phyloP scores from a whole-genome alignment of 73 alveolate species.

The Breviolum minutum region DNA sequence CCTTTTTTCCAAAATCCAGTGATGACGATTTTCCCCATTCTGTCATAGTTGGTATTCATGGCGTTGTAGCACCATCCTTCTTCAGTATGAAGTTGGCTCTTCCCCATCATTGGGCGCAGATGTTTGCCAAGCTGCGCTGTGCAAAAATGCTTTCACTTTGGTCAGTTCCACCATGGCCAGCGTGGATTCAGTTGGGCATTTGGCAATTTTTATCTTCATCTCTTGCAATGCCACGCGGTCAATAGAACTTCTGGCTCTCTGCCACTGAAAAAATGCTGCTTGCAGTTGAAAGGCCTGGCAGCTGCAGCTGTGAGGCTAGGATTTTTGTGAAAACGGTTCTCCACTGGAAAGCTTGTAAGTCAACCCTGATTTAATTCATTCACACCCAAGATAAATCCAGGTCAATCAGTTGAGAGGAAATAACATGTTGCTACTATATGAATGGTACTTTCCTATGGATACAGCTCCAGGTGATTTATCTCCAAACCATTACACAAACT shows the following conservation, averaged over 20 bases:
- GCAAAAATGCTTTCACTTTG: neutral
- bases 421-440: too few relatives aligned
- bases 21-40: neutral
- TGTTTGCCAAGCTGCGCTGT: neutral
- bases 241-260: neutral
- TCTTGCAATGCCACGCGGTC: neutral
- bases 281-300: neutral
- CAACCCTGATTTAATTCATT: neutral
- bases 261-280: slow-evolving; percentile 14
- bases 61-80: too few relatives aligned
- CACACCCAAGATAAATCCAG: too few relatives aligned
- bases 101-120: neutral
- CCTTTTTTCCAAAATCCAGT: neutral
- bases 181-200: neutral
- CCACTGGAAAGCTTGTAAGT: neutral
- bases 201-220: neutral
- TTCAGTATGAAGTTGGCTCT: too few relatives aligned
- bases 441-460: too few relatives aligned
- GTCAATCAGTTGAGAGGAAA: too few relatives aligned
- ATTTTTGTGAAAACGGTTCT: neutral
- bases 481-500: too few relatives aligned
- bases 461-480: too few relatives aligned
- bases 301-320: neutral
- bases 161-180: neutral
- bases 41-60: too few relatives aligned